Evolutionary conservation across 2,329 filamentous ascomycete species (phyloP).

Genomic region (Colletotrichum musae): DNA sequence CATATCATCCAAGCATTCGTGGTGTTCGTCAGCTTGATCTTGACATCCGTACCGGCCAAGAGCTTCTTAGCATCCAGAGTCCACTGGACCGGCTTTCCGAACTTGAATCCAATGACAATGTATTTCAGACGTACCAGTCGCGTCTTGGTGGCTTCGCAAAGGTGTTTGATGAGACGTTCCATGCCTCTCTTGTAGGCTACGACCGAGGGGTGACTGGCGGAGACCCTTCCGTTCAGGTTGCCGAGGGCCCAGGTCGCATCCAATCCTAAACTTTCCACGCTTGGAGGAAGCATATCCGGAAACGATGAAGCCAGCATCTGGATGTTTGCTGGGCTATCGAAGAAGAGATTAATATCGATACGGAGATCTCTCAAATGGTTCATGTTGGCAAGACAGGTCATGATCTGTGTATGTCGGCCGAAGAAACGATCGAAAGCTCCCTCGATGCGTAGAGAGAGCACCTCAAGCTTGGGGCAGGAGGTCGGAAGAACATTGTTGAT

Average conservation of each 20-base stretch:
- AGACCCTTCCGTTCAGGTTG: neutral
- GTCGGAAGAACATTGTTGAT: slow-evolving; percentile 27
- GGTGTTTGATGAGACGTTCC: slow-evolving; percentile 7
- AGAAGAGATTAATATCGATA: slow-evolving; percentile 20
- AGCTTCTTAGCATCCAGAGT: slow-evolving; percentile 12
- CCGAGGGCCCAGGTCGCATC: slow-evolving; percentile 9
- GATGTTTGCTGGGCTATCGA: neutral
- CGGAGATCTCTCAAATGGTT: slow-evolving; percentile 19
- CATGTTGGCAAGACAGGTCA: slow-evolving; percentile 32
- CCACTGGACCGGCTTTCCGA: slow-evolving; percentile 13
- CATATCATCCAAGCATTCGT: neutral
- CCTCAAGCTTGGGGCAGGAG: slow-evolving; percentile 14
- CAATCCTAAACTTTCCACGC: slow-evolving; percentile 25
- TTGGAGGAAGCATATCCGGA: neutral
- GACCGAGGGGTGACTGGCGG: slow-evolving; percentile 6
- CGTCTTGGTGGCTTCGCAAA: slow-evolving; percentile 1
- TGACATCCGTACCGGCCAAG: neutral
- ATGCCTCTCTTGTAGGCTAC: slow-evolving; percentile 7
- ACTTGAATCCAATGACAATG: slow-evolving; percentile 22
- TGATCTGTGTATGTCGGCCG: too few relatives aligned
- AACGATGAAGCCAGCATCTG: neutral
- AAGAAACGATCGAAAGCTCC: slow-evolving; percentile 16
- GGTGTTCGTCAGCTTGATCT: slow-evolving; percentile 1
- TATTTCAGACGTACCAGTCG: slow-evolving; percentile 10
- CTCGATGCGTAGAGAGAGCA: slow-evolving; percentile 6